A percentile compares a stretch with the other conserved stretches of the same genome.
Conservation (phyloP, 2,329 filamentous ascomycete genomes). For the Onygenales sp. region DNA sequence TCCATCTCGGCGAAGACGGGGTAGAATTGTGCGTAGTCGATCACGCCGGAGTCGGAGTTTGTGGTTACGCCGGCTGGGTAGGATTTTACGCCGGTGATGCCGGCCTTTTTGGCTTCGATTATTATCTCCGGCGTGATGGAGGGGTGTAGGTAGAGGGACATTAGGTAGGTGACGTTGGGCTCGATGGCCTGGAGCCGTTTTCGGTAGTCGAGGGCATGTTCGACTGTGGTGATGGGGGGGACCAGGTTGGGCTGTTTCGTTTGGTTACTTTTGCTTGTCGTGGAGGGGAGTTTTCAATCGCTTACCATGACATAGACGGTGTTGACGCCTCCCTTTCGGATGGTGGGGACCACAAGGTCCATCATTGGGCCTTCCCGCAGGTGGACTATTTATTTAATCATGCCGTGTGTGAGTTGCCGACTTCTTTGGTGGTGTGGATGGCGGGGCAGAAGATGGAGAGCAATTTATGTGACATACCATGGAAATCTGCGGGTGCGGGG, state of each 20-base stretch:
- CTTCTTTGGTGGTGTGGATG: slow-evolving; percentile 10
- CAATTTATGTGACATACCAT: slow-evolving; percentile 28
- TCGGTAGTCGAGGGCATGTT: slow-evolving; percentile 58
- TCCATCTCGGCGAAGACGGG: slow-evolving; percentile 84
- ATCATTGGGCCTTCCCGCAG: slow-evolving; percentile 58
- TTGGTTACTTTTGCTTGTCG: slow-evolving; percentile 4
- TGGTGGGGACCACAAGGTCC: slow-evolving; percentile 45
- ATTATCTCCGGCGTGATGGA: slow-evolving; percentile 61
- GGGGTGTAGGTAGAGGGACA: slow-evolving; percentile 61
- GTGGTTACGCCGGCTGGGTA: slow-evolving; percentile 42
- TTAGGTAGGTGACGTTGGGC: slow-evolving; percentile 57
- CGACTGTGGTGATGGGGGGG: slow-evolving; percentile 53
- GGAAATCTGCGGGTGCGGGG: slow-evolving; percentile 57
- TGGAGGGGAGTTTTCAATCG: neutral
- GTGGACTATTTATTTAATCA: slow-evolving; percentile 42
- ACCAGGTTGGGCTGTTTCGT: slow-evolving; percentile 51
- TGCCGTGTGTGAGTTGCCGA: neutral
- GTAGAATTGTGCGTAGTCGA: slow-evolving; percentile 36
- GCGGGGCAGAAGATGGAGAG: neutral
- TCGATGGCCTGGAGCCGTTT: slow-evolving; percentile 50
- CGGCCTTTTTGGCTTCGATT: slow-evolving; percentile 60
- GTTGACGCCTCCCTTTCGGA: slow-evolving; percentile 55
- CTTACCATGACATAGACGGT: slow-evolving; percentile 48
- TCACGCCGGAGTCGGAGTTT: slow-evolving; percentile 44
- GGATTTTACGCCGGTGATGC: slow-evolving; percentile 58